Evolutionary conservation across 768 basidiomycete genomes (phyloP).

Genomic region (Lanmaoa rubissima): DNA sequence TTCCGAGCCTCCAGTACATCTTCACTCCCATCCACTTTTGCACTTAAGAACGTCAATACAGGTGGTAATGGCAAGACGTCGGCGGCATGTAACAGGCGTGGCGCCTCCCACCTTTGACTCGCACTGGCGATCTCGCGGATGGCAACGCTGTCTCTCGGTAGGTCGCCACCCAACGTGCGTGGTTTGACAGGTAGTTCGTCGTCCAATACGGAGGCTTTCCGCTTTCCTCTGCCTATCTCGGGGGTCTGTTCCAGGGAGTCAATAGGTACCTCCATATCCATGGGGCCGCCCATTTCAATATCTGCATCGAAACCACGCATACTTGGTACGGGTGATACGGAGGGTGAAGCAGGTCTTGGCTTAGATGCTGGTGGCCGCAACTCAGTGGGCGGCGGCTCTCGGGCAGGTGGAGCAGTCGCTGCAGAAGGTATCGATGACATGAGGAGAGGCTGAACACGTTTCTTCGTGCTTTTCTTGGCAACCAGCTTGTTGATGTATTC

Average conservation of each 20-base stretch:
- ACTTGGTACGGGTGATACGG: conserved; percentile 47
- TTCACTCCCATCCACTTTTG: conserved; percentile 62
- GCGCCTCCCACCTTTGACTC: conserved; percentile 13
- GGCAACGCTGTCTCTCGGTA: conserved; percentile 46
- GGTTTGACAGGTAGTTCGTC: conserved; percentile 38
- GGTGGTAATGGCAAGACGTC: conserved; percentile 46
- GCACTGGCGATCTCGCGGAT: conserved; percentile 52
- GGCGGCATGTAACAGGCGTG: conserved; percentile 19
- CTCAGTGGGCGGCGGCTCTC: conserved; percentile 13
- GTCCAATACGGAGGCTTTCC: conserved; percentile 48
- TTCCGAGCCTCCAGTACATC: conserved; percentile 79
- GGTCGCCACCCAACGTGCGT: conserved; percentile 70
- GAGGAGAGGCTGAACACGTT: conserved; percentile 54
- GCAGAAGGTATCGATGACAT: conserved; percentile 39
- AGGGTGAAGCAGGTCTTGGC: conserved; percentile 26
- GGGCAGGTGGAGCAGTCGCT: conserved; percentile 14
- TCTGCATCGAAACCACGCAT: conserved; percentile 48
- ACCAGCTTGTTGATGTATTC: conserved; percentile 73
- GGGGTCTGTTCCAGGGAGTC: conserved; percentile 51
- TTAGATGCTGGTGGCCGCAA: conserved; percentile 25
- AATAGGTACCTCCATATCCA: conserved; percentile 56
- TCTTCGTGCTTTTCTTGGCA: conserved; percentile 71
- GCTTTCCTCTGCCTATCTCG: conserved; percentile 44
- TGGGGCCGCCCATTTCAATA: conserved; percentile 40
- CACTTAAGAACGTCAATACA: conserved; percentile 57